phyloP scores from a whole-genome alignment of 345 rosid species.

The Arabis hirsuta region DNA sequence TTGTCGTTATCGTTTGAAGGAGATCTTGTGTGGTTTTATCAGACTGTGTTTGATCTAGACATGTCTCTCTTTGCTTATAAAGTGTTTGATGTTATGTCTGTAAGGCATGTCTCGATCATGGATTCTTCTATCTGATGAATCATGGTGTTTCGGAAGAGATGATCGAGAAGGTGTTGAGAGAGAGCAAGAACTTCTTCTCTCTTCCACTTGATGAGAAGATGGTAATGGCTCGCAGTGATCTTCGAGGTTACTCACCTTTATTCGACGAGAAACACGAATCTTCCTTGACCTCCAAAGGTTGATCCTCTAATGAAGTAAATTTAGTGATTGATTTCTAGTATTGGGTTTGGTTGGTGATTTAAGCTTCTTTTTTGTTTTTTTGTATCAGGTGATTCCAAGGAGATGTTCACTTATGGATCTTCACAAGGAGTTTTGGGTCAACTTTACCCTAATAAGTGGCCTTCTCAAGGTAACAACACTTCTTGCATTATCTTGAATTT shows the following conservation, averaged over 20 bases:
- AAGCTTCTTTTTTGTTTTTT: not conserved
- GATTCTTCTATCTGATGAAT: constrained; percentile 86
- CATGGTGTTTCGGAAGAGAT: constrained; percentile 74
- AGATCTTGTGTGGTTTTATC: too few species aligned
- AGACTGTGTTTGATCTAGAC: too few species aligned
- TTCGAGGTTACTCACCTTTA: constrained; percentile 69
- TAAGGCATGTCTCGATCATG: constrained; percentile 76
- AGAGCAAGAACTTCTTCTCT: constrained; percentile 71
- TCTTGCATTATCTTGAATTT: not conserved
- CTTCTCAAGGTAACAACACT: constrained; percentile 57
- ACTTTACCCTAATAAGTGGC: constrained; percentile 69
- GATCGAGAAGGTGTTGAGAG: constrained; percentile 48
- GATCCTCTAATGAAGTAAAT: too few species aligned
- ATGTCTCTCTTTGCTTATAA: too few species aligned
- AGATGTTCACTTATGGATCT: constrained; percentile 75
- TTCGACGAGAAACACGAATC: constrained; percentile 54
- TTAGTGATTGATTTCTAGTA: too few species aligned
- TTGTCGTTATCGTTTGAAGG: too few species aligned
- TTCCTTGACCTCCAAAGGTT: constrained; percentile 18
- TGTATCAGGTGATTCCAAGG: constrained; percentile 70
- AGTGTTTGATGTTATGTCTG: too few species aligned
- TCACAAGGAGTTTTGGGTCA: constrained; percentile 40
- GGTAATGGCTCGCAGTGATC: constrained; percentile 48
- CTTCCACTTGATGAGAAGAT: constrained; percentile 66
- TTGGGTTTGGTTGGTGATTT: not conserved